Base-by-base conservation (phyloP, 805 yeast genomes). In the Lipomyces chichibuensis region DNA sequence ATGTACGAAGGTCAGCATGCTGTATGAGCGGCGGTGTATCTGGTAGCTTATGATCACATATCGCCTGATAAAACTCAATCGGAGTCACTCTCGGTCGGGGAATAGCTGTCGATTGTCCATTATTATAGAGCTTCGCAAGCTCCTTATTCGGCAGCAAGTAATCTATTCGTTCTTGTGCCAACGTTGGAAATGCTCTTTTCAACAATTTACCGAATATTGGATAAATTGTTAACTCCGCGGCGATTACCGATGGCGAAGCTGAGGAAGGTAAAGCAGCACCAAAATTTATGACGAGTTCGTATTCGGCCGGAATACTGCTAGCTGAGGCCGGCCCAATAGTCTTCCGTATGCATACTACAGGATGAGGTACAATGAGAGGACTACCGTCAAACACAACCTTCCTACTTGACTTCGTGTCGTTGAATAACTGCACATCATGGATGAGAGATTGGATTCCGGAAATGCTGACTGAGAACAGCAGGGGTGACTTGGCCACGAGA, bases 31-130 rank as follows among this genome's bases (percentile, higher is more conserved):
- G 27, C 23, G 43, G 43, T 2, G 71, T 58, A 23, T 59, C 53
- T 17, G 65, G 66, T 2, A 63, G 29, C 14, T 60, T 46, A 35
- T 60, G 67, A 23, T 56, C 39, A n/a, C 59, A 64, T 14, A 69
- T 66, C 23, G 70, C 59, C 20, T 52, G 63, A 57, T 69, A 69
- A 55, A 69, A 67, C 56, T 63, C 63, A 20, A 57, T 33, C n/a
- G 70, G 61, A 4, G 53, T 35, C 17, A 66, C 67, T 9, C 7
- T 27, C 25, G 35, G 54, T 7, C 65, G 56, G 2, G 62, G 63
- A 8, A 39, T 39, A 3, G 54, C 17, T n/a, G 11, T 2, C 14
- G 52, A 49, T 53, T 32, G 27, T 3, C 62, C 59, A 1, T 58
- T 59, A 17, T 63, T 60, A 32, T 55, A 51, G 11, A 58, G 59